These are phyloP conservation scores for Aegilops speltoides DNA, from an alignment of 176 grass and related monocot species.

Conservation along the genomic window DNA sequence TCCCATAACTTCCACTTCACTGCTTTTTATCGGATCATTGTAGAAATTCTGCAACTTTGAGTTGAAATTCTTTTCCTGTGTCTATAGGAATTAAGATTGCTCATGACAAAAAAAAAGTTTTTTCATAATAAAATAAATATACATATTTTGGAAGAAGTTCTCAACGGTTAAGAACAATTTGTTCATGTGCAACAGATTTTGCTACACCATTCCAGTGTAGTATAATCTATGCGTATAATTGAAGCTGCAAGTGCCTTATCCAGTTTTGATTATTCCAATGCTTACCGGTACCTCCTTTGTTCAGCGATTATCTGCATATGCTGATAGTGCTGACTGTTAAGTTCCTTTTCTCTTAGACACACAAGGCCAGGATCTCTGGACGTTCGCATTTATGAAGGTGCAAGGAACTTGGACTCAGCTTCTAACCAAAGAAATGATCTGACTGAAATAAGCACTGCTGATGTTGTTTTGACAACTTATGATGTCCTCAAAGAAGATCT, in stretches of 20 bases:
- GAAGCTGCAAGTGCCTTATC: constrained; percentile 29
- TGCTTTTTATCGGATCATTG: neutral
- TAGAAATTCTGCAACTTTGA: constrained; percentile 28
- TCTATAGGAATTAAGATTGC: neutral
- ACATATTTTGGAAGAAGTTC: neutral
- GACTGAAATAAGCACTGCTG: constrained; percentile 65
- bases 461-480: constrained; percentile 96
- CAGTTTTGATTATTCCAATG: constrained; percentile 8
- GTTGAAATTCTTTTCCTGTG: constrained; percentile 10
- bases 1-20: neutral
- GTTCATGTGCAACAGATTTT: neutral
- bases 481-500: constrained; percentile 97
- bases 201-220: neutral
- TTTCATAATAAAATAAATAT: constrained; percentile 9
- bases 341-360: constrained; percentile 63
- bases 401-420: constrained; percentile 57
- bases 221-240: constrained; percentile 3
- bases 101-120: neutral
- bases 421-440: constrained; percentile 47
- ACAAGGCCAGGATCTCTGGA: constrained; percentile 84
- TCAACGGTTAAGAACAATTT: neutral
- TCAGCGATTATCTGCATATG: neutral
- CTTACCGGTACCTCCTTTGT: neutral
- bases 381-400: constrained; percentile 95
- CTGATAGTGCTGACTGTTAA: constrained; percentile 34